Conservation (phyloP, 345 rosid genomes). For the Hevea brasiliensis region DNA sequence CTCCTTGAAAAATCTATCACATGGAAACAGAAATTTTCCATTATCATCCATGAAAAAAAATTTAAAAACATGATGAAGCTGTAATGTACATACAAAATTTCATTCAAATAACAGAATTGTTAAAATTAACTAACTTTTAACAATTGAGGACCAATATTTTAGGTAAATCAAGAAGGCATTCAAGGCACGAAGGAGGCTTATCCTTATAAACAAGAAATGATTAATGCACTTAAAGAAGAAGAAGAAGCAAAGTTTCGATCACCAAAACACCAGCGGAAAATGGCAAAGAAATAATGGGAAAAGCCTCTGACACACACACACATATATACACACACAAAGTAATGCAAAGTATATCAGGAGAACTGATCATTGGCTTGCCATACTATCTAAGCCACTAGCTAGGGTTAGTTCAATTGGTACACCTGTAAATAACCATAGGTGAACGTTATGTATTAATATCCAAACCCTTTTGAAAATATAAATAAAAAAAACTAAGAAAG, state of each 20-base stretch:
- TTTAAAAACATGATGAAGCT: too few species aligned
- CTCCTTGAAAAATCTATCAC: constrained; percentile 53
- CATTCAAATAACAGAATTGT: not conserved
- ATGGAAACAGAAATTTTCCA: not conserved
- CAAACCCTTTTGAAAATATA: too few species aligned
- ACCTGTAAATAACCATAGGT: too few species aligned
- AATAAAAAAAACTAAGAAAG: too few species aligned
- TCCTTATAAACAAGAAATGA: not conserved
- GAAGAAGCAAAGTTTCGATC: not conserved
- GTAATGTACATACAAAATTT: too few species aligned
- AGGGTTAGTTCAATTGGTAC: too few species aligned
- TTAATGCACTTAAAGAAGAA: not conserved
- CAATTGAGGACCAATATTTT: not conserved
- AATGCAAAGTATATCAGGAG: too few species aligned
- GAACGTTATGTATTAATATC: too few species aligned
- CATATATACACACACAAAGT: too few species aligned
- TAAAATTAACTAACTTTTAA: not conserved
- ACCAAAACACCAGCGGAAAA: not conserved
- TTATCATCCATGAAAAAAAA: not conserved
- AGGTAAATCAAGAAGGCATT: not conserved
- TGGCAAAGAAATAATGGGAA: not conserved
- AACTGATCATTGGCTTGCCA: too few species aligned
- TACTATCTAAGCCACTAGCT: too few species aligned
- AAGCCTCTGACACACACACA: not conserved
- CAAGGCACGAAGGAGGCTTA: not conserved